Evolutionary conservation across 2,329 filamentous ascomycete genomes (phyloP), one percentile per base, ranked within the genome.

Genomic region (Trichoderma atrobrunneum): DNA sequence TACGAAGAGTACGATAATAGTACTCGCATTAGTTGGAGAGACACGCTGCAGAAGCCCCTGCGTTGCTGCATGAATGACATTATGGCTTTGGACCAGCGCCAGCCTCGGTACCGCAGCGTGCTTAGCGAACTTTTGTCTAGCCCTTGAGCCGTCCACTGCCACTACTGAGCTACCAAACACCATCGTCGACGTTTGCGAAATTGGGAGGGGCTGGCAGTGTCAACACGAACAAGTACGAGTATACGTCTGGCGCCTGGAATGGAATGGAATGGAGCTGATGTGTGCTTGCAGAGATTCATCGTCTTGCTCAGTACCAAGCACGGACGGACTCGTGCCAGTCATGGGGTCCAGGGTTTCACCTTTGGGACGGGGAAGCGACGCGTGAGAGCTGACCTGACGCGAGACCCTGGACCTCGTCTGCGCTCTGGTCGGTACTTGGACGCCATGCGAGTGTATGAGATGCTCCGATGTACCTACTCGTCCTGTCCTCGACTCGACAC

Each of bases 41-140:
- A 64, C 60, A 16, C 59, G 56, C 48, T 36, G 60, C 21, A 43
- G 32, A 43, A 71, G 59, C 68, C 68, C 66, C 66, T 70, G 66
- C 66, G 56, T 64, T 60, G 48, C 68, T 71, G 68, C 68, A 71
- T 64, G 68, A 64, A 64, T 71, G 68, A 71, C 68, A 71, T 63
- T 56, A 64, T 57, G 30, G 30, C 39, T 56, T 36, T 26, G 2
- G 36, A 63, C 39, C 43, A 54, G n/a, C 36, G 67, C 48, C 59
- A 70, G 66, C 66, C 66, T 60, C 66, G 66, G 66, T n/a, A 69
- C 65, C 34, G 36, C 66, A 51, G 66, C 54, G 18, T 51, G 39
- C 26, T 69, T 60, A 21, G 67, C 67, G 67, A 70, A 70, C 67
- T 70, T 70, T 70, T 70, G 67, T 63, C 67, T 70, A 70, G 57